Base-by-base conservation (phyloP, 805 yeast species). In the Lipomyces kockii region DNA sequence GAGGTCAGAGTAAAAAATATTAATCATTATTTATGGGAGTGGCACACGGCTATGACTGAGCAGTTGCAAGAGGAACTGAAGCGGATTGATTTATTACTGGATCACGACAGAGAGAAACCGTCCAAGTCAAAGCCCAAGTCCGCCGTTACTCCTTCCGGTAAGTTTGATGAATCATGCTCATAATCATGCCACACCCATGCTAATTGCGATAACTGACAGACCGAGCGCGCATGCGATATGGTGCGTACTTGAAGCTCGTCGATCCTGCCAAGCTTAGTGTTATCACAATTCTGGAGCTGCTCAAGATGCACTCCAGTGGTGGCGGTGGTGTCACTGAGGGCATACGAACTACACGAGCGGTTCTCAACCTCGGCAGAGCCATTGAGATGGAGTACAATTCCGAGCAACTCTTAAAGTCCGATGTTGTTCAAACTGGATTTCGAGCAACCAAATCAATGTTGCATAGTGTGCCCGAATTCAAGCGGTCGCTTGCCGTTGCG, bases 371-470 rank as follows among this genome's bases (percentile, higher is more conserved):
- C 3, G 97, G 97, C 8, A 87, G 84, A 71, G 92, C 97, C 12
- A 83, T 94, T 27, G 97, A 94, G 76, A 78, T 88, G 73, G 98
- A 95, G 77, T 91, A 89, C 76, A 85, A 89, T 72, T 84, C 96
- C 0, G 92, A 89, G 73, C 83, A 83, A 71, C 78, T 90, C 58
- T 78, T 89, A 67, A 83, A 84, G 49, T 79, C 85, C 1, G 92
- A 65, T n/a, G 58, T 51, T 9, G 49, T 43, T 20, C 49, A 51
- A 11, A 46, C 65, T 8, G 70, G 63, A 5, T 52, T 52, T 43
- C 59, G 54, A 52, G 66, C 65, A 5, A 58, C 61, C 11, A 67
- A 67, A 43, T n/a, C 61, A n/a, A 35, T 53, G 43, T 14, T 63
- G 9, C 65, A 63, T 54, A 60, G 51, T 20, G 63, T 58, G 1